Evolutionary conservation across 2,329 filamentous ascomycete species (phyloP).

Genomic region (Aspergillus ochraceus): DNA sequence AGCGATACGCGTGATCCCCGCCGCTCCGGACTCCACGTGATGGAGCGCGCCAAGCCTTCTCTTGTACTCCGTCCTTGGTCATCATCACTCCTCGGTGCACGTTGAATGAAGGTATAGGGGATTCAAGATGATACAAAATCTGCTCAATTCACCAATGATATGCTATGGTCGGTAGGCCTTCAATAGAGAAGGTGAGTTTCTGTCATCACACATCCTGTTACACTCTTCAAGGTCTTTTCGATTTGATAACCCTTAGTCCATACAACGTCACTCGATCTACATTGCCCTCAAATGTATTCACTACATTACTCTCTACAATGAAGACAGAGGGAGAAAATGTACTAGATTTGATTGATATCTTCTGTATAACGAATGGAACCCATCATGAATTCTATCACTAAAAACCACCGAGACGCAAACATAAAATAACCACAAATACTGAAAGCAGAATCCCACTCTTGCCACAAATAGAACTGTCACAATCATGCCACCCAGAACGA

Average conservation of each 20-base stretch:
- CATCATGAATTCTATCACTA: slow-evolving; percentile 12
- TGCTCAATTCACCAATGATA: no score
- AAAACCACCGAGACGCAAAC: neutral
- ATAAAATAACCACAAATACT: slow-evolving; percentile 3
- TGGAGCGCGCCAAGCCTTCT: slow-evolving; percentile 3
- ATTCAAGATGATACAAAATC: no score
- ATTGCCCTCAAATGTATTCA: neutral
- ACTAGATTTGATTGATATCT: neutral
- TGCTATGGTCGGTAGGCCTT: no score
- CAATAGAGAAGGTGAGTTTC: no score
- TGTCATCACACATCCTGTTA: no score
- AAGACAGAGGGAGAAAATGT: neutral
- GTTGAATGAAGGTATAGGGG: no score
- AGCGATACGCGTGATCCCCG: neutral
- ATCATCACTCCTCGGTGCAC: no score
- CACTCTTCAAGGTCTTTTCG: no score
- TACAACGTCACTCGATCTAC: no score
- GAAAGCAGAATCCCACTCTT: slow-evolving; percentile 7
- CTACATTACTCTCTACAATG: neutral
- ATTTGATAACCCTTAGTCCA: no score
- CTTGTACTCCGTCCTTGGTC: no score
- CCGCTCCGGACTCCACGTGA: slow-evolving; percentile 4
- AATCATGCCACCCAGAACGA: neutral
- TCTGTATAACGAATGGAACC: neutral
- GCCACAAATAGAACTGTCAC: neutral